phyloP scores from a whole-genome alignment of 2,329 filamentous ascomycete genomes.

The Talaromyces verruculosus region DNA sequence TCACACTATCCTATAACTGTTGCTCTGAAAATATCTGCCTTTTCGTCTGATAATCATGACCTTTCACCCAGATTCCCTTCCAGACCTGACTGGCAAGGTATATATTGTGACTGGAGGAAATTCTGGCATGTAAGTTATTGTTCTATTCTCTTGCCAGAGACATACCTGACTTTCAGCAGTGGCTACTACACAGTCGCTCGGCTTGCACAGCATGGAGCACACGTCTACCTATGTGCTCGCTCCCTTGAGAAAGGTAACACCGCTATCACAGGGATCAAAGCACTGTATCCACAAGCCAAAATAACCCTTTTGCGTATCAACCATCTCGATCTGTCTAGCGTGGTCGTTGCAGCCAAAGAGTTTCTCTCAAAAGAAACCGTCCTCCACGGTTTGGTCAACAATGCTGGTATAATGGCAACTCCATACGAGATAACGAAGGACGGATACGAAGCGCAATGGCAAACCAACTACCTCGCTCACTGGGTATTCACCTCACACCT shows the following conservation, averaged over 20 bases:
- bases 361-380: slow-evolving; percentile 21
- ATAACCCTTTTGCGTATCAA: slow-evolving; percentile 52
- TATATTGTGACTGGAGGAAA: slow-evolving; percentile 51
- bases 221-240: slow-evolving; percentile 42
- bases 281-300: slow-evolving; percentile 37
- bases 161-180: background rate
- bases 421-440: slow-evolving; percentile 23
- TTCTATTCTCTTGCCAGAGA: background rate
- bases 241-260: slow-evolving; percentile 35
- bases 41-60: slow-evolving; percentile 29
- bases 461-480: slow-evolving; percentile 24
- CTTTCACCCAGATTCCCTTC: slow-evolving; percentile 46
- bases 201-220: slow-evolving; percentile 41
- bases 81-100: slow-evolving; percentile 45
- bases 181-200: slow-evolving; percentile 40
- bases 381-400: slow-evolving; percentile 25
- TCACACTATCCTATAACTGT: background rate
- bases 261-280: slow-evolving; percentile 29
- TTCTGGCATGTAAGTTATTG: slow-evolving; percentile 44
- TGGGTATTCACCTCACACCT: slow-evolving; percentile 25
- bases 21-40: background rate
- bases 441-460: slow-evolving; percentile 28
- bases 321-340: slow-evolving; percentile 34
- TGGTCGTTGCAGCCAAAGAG: slow-evolving; percentile 17
- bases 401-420: slow-evolving; percentile 23